A percentile compares a stretch with the other conserved stretches of the same genome.
Conservation (phyloP, 169 alveolate species). For the Plasmodium inui region DNA sequence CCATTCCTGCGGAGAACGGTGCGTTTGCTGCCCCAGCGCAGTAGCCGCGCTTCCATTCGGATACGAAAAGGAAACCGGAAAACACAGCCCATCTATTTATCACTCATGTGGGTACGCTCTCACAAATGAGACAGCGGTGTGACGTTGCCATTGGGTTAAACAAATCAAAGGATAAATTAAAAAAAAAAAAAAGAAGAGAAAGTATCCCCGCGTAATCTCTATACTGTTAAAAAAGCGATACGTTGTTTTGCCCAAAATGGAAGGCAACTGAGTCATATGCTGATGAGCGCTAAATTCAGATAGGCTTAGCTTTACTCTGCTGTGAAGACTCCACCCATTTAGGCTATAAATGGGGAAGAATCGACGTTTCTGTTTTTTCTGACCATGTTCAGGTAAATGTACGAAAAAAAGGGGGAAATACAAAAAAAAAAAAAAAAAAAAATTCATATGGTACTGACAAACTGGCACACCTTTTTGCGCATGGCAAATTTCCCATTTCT, state of each 20-base stretch:
- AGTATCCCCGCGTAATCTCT: background rate
- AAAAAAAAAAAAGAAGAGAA: background rate
- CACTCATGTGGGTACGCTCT: background rate
- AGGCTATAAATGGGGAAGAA: background rate
- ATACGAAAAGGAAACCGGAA: background rate
- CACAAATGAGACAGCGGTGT: background rate
- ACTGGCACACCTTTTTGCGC: background rate
- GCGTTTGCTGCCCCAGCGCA: background rate
- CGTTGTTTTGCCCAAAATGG: background rate
- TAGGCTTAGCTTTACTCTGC: background rate
- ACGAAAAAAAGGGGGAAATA: background rate
- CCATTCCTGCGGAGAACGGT: background rate
- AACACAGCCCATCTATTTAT: background rate
- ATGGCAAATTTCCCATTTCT: background rate
- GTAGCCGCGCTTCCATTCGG: background rate
- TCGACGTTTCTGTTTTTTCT: background rate
- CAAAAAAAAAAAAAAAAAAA: too few relatives aligned
- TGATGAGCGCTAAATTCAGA: background rate
- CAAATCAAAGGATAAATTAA: background rate
- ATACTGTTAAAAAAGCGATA: background rate
- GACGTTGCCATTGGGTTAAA: background rate
- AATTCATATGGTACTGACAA: background rate
- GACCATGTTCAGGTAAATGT: background rate
- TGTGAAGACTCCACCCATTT: background rate
- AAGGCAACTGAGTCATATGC: background rate